Percentiles rank a stretch among this genome's conserved stretches.
Conservation (phyloP, 2,329 filamentous ascomycete species). For the Cytospora leucostoma region DNA sequence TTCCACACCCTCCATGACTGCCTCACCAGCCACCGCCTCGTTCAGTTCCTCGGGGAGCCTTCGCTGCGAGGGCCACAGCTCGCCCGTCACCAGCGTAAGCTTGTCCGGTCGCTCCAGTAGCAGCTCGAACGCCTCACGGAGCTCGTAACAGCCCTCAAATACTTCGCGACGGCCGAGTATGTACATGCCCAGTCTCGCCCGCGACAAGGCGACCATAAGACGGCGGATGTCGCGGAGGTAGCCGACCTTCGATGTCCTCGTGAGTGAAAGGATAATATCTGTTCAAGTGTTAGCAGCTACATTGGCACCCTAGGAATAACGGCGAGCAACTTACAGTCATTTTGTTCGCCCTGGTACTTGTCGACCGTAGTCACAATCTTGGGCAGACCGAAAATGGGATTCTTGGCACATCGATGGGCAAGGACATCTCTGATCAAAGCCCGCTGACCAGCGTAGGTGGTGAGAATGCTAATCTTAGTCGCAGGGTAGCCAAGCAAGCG, state of each 20-base stretch:
- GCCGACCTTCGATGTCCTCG: conserved; percentile 82
- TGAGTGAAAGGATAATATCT: conserved; percentile 94
- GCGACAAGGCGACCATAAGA: conserved; percentile 90
- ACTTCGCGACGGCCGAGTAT: conserved; percentile 85
- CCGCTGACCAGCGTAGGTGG: conserved; percentile 90
- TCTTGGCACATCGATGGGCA: conserved; percentile 77
- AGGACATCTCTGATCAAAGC: conserved; percentile 88
- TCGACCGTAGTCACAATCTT: conserved; percentile 92
- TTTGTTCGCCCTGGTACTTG: conserved; percentile 99
- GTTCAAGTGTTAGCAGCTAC: conserved; percentile 23
- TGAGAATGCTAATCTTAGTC: conserved; percentile 79
- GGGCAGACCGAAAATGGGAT: conserved; percentile 83
- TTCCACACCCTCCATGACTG: conserved; percentile 86
- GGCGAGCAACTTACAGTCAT: conserved; percentile 74
- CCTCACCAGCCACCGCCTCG: conserved; percentile 56
- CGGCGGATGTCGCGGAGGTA: conserved; percentile 93
- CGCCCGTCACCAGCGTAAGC: conserved; percentile 77
- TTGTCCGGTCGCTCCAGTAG: conserved; percentile 79
- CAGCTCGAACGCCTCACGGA: conserved; percentile 81
- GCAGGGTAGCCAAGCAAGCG: conserved; percentile 90
- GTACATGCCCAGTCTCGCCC: conserved; percentile 88
- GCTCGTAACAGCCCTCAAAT: conserved; percentile 86
- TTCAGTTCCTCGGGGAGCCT: conserved; percentile 47
- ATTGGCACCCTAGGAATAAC: background rate
- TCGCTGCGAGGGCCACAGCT: conserved; percentile 76